phyloP scores from a whole-genome alignment of 768 basidiomycete species.

The Paxillus involutus region DNA sequence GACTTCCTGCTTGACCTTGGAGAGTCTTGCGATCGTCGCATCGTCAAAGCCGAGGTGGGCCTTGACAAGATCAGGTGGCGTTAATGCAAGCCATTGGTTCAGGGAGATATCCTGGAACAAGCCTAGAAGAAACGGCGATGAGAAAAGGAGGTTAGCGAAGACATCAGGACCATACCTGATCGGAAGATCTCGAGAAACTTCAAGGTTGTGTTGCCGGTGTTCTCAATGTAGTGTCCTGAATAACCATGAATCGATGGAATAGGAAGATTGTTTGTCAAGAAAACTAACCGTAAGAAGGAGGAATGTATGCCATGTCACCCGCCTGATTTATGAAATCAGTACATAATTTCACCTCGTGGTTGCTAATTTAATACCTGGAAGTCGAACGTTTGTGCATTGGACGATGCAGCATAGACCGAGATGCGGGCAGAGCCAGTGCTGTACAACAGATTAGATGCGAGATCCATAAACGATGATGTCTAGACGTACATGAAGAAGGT shows the following conservation, averaged over 20 bases:
- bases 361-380: slow-evolving; percentile 36
- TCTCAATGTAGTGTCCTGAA: slow-evolving; percentile 67
- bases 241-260: neutral
- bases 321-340: slow-evolving; percentile 22
- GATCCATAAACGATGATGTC: neutral
- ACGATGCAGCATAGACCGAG: slow-evolving; percentile 40
- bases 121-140: slow-evolving; percentile 27
- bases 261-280: neutral
- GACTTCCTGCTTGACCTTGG: slow-evolving; percentile 50
- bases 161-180: slow-evolving; percentile 34
- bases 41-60: slow-evolving; percentile 59
- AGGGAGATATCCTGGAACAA: slow-evolving; percentile 57
- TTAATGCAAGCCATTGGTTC: slow-evolving; percentile 62
- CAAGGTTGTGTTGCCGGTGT: slow-evolving; percentile 59
- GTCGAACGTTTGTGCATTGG: slow-evolving; percentile 43
- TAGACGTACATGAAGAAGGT: slow-evolving; percentile 38
- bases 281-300: slow-evolving; percentile 23
- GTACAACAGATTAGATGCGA: neutral
- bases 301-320: slow-evolving; percentile 27
- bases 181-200: slow-evolving; percentile 64
- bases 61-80: slow-evolving; percentile 57
- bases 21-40: slow-evolving; percentile 47
- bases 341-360: neutral
- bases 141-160: neutral
- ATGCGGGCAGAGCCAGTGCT: slow-evolving; percentile 43